Evolutionary conservation across 2,329 filamentous ascomycete genomes (phyloP), one percentile per base, ranked within the genome.

Genomic region (Chaetomium globosum): DNA sequence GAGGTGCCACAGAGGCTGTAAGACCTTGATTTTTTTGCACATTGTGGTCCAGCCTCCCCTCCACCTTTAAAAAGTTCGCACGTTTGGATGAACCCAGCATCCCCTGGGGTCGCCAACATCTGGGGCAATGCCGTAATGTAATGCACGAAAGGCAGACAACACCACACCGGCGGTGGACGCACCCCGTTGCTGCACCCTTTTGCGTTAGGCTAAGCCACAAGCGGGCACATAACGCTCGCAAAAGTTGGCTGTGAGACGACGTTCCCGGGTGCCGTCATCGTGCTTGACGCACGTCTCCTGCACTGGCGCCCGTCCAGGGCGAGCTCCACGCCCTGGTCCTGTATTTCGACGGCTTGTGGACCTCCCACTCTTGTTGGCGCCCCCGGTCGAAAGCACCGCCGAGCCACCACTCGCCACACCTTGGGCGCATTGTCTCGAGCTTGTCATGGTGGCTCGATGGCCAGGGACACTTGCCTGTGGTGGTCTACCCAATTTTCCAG

Each of bases 21-120:
- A 68, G 65, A 68, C 68, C 65, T 59, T 68, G 65, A 46, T 68
- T 64, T 68, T 65, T 65, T 61, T 53, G 31, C 39, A 58, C 51
- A 57, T 53, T 36, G n/a, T 52, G 59, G 21, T 46, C 63, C 28
- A 54, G 36, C 16, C 6, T 43, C 39, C 33, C 62, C 39, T 49
- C 49, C 36, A 23, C 56, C 26, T 36, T 36, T 36, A 36, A 13
- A 53, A 49, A 21, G 28, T 58, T 36, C 48, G 56, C 33, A 26
- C 33, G 31, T 58, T 33, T 30, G 23, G 30, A 61, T 43, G 21
- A 64, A 10, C 55, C 43, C 43, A 60, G 62, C 62, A 65, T 67
- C 59, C 60, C 59, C 36, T n/a, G 51, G 59, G 48, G 49, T 49
- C 63, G 52, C 28, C 59, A 59, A 53, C 16, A 16, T 54, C 55